phyloP scores from a whole-genome alignment of 2,329 filamentous ascomycete genomes.

The Beauveria sp. region DNA sequence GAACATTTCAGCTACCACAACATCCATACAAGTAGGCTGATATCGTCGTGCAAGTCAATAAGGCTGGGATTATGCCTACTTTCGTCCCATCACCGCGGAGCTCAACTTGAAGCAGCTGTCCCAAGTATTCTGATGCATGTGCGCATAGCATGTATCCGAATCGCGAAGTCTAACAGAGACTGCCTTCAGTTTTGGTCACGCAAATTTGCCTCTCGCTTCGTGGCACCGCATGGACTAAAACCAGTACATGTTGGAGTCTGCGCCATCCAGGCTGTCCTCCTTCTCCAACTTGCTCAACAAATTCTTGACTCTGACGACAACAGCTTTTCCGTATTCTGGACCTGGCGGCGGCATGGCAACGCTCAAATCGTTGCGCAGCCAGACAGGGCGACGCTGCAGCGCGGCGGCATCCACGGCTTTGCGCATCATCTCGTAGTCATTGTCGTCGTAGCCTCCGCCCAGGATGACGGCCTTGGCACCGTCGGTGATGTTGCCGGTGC shows the following conservation, averaged over 20 bases:
- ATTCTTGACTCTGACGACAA: slow-evolving; percentile 20
- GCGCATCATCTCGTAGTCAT: slow-evolving; percentile 6
- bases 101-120: slow-evolving; percentile 20
- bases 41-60: slow-evolving; percentile 25
- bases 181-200: too few relatives aligned
- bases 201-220: too few relatives aligned
- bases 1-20: too few relatives aligned
- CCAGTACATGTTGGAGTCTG: background rate
- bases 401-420: slow-evolving; percentile 4
- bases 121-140: slow-evolving; percentile 18
- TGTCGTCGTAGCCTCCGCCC: slow-evolving; percentile 9
- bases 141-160: background rate
- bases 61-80: slow-evolving; percentile 22
- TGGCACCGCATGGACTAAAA: background rate
- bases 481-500: background rate
- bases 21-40: too few relatives aligned
- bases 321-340: slow-evolving; percentile 20
- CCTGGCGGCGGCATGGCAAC: slow-evolving; percentile 18
- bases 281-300: slow-evolving; percentile 15
- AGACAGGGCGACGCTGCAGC: slow-evolving; percentile 10
- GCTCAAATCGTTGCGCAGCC: slow-evolving; percentile 19
- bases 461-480: slow-evolving; percentile 5
- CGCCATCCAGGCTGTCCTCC: slow-evolving; percentile 17
- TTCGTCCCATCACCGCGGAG: slow-evolving; percentile 16
- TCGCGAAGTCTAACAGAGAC: background rate